Base-by-base conservation (phyloP, 805 yeast genomes). In the Ogataea trehalophila region DNA sequence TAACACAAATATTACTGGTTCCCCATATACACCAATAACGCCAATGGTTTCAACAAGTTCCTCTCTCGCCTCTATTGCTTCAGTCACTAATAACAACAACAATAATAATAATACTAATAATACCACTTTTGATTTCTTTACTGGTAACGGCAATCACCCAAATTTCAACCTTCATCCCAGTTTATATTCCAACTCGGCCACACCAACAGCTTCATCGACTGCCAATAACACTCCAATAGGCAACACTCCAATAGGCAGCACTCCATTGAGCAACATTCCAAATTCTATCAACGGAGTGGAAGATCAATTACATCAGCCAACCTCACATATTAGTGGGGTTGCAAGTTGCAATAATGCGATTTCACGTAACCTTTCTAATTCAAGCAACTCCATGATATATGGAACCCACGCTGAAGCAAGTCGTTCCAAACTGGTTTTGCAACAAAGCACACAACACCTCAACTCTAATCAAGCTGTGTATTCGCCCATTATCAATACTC, bases 1-100 rank as follows among this genome's bases (percentile, higher is more conserved):
- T 9, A 6, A 37, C 42, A 8, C 14, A 39, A n/a, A 11, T 26
- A 33, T 20, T 26, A 9, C 31, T 6, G 31, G 9, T 33, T 11
- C 36, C 2, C 52, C 56, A 6, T 49, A 47, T 39, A 53, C 58
- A 13, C 60, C 61, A 2, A 51, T 58, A 16, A 59, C 63, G 9
- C 61, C 63, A 8, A 52, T 55, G 34, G 42, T 54, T 20, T 59
- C 63, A n/a, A 54, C 61, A 11, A 50, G 50, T 29, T 59, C 63
- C 4, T 57, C 61, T 2, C 37, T 53, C 9, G 37, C 49, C 2
- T 58, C 62, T 9, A 15, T 50, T 15, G 47, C 46, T 2, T 55
- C 40, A 34, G 23, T 22, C 16, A 8, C 33, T 15, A 42, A 42
- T 26, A 22, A n/a, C 5, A 43, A 31, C 29, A 16, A 3, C 18